Evolutionary conservation across 2,329 filamentous ascomycete genomes (phyloP).

Genomic region (Fusarium sp.): DNA sequence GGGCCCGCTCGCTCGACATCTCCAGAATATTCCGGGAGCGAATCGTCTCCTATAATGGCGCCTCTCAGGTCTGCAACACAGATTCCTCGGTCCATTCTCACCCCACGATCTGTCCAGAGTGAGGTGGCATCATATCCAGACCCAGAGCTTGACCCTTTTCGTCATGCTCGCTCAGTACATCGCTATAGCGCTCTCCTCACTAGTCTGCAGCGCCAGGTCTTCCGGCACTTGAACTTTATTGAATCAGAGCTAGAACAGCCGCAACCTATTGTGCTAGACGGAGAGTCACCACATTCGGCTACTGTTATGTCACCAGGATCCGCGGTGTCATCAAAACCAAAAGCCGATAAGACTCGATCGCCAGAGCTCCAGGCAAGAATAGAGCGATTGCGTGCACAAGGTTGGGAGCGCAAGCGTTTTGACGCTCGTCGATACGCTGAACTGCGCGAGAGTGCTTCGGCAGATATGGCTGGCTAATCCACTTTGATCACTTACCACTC

Average conservation of each 20-base stretch:
- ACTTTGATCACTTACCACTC: background rate
- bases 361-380: slow-evolving; percentile 65
- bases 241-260: slow-evolving; percentile 54
- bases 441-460: slow-evolving; percentile 64
- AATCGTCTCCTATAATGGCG: slow-evolving; percentile 1
- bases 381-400: slow-evolving; percentile 65
- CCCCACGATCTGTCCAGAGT: slow-evolving; percentile 27
- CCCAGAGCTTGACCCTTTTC: slow-evolving; percentile 53
- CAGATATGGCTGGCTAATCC: slow-evolving; percentile 58
- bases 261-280: slow-evolving; percentile 44
- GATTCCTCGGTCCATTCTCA: slow-evolving; percentile 36
- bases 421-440: slow-evolving; percentile 66
- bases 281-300: slow-evolving; percentile 16
- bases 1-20: slow-evolving; percentile 49
- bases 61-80: slow-evolving; percentile 31
- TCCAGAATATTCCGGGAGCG: slow-evolving; percentile 40
- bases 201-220: slow-evolving; percentile 63
- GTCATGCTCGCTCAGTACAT: slow-evolving; percentile 60
- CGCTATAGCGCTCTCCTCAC: slow-evolving; percentile 65
- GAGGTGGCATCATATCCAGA: slow-evolving; percentile 30
- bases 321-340: slow-evolving; percentile 30
- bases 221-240: slow-evolving; percentile 62
- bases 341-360: slow-evolving; percentile 54
- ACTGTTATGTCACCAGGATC: background rate
- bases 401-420: slow-evolving; percentile 70